Base-by-base conservation (phyloP, 225 moss, liverwort and hornwort genomes). In the Physcomitrium patens region DNA sequence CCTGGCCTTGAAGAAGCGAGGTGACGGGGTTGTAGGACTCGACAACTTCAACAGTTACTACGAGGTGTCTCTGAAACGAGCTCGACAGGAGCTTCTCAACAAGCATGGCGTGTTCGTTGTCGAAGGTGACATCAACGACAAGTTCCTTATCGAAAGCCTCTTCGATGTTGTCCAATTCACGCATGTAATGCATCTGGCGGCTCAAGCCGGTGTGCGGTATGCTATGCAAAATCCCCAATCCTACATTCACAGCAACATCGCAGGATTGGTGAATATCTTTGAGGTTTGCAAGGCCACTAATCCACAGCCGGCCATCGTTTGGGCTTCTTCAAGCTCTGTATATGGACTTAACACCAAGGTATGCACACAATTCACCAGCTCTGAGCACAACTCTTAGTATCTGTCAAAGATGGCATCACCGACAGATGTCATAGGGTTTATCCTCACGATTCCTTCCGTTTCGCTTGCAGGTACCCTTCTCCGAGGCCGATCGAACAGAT, bases 271-370 rank as follows among this genome's bases (percentile, higher is more conserved):
- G 28, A 83, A 75, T 41, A 47, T 83, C 26, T 79, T 79, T 0
- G 83, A 83, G 67, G 78, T 70, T n/a, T 83, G 83, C 71, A 83
- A 83, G 67, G 65, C 81, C 3, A 65, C 77, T 3, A 70, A 84
- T 71, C 84, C 84, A 12, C 84, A 80, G 46, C 84, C 84, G 1
- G 69, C 81, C n/a, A 68, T 85, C 17, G 84, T 85, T 0, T 85
- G 84, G 84, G 84, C 84, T 11, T 85, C 84, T 27, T 85, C 84
- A 41, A 85, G 84, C 64, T 85, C 84, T 16, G 84, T 85, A 0
- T 85, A 85, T 59, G 84, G 84, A 13, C 53, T 85, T 56, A 85
- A 85, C 31, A 71, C 81, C 2, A 85, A 85, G 84, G 84, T 85
- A 47, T 37, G 31, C 7, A 27, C 41, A 5, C 5, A 18, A 60